Percentiles rank a stretch among this genome's conserved stretches.
phyloP scores from a whole-genome alignment of 2,329 filamentous ascomycete genomes.

The Fusarium sp. region DNA sequence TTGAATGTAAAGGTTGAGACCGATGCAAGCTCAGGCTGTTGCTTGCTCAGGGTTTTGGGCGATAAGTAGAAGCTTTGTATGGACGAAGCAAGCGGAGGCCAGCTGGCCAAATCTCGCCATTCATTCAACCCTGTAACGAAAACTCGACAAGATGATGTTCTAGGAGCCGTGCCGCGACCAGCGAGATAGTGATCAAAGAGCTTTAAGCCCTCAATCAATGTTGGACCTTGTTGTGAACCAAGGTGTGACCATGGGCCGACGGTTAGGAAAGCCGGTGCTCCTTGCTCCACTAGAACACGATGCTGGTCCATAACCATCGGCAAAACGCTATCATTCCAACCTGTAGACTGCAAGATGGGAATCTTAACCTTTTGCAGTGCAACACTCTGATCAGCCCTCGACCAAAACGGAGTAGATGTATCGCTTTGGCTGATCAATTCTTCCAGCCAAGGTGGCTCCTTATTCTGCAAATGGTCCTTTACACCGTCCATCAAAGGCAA shows the following conservation, averaged over 20 bases:
- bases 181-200: not conserved
- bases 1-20: not conserved
- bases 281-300: not conserved
- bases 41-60: rapidly evolving
- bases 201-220: not conserved
- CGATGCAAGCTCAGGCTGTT: not conserved
- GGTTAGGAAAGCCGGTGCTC: not conserved
- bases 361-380: not conserved
- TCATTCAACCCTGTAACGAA: not conserved
- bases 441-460: not conserved
- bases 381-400: not conserved
- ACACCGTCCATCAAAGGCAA: not conserved
- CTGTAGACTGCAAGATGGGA: not conserved
- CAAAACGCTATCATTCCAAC: not conserved
- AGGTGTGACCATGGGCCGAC: not conserved
- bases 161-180: rapidly evolving
- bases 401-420: not conserved
- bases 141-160: rapidly evolving
- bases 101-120: not conserved
- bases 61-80: not conserved
- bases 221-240: not conserved
- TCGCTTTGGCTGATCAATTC: not conserved
- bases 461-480: not conserved
- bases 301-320: not conserved
- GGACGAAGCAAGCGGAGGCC: rapidly evolving